These are phyloP conservation scores for Didymosphaeria variabile DNA, from an alignment of 2,329 filamentous ascomycete species.

Conservation along the genomic window DNA sequence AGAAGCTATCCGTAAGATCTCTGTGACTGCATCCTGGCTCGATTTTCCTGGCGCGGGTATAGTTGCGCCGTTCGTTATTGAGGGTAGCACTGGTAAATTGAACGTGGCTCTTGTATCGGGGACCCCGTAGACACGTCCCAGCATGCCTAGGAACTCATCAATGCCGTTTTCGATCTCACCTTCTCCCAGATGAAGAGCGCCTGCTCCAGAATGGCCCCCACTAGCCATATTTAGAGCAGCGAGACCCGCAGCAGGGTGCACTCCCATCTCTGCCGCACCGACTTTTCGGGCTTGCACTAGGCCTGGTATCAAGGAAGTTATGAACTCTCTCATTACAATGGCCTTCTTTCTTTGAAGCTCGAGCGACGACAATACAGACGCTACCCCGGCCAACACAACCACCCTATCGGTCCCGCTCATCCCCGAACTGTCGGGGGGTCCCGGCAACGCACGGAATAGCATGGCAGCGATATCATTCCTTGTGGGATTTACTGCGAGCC, in stretches of 20 bases:
- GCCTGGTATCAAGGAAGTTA: constrained; percentile 82
- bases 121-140: constrained; percentile 55
- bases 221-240: constrained; percentile 69
- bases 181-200: constrained; percentile 68
- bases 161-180: constrained; percentile 52
- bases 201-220: constrained; percentile 73
- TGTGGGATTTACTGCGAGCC: constrained; percentile 46
- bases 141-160: constrained; percentile 51
- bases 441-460: constrained; percentile 59
- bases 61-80: constrained; percentile 17
- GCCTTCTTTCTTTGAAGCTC: constrained; percentile 89
- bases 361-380: constrained; percentile 81
- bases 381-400: constrained; percentile 83
- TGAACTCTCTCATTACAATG: constrained; percentile 84
- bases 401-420: constrained; percentile 79
- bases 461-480: constrained; percentile 49
- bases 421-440: constrained; percentile 62
- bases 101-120: constrained; percentile 40
- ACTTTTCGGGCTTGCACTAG: constrained; percentile 90
- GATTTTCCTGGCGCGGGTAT: constrained; percentile 30
- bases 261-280: constrained; percentile 93
- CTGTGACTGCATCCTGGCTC: constrained; percentile 54
- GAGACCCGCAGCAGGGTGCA: constrained; percentile 90
- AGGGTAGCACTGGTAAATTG: constrained; percentile 48
- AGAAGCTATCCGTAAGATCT: constrained; percentile 66